Base-by-base conservation (phyloP, 2,329 filamentous ascomycete species). In the Thyridium curvatum region DNA sequence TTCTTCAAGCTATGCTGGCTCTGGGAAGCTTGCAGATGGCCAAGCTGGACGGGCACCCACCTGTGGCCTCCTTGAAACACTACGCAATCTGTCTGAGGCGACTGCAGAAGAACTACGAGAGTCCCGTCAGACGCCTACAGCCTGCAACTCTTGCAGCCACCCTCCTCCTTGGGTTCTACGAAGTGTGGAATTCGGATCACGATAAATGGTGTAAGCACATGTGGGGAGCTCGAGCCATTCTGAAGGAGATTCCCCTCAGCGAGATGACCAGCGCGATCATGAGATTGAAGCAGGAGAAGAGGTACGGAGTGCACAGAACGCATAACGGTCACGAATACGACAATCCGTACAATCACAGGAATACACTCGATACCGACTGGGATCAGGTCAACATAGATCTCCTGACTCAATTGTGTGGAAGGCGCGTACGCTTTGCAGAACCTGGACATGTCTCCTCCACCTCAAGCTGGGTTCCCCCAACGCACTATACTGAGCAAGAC, bases 171-270 rank as follows among this genome's bases (percentile, higher is more conserved):
- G 87, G 82, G 0, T 97, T 89, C 58, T 97, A 94, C 53, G 93
- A 97, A 58, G 86, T 96, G 14, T 93, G 91, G 82, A 85, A 84
- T 29, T 91, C 89, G 16, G 91, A 98, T 49, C 91, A 97, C 52
- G 81, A 84, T 40, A 95, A 95, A 58, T 98, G 93, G 93, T 93
- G 86, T 53, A 91, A 86, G 45, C 93, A 97, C 61, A 69, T 97
- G 30, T 79, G 86, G 35, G 93, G 93, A 12, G 86, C 88, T 9
- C 81, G 84, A 31, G 84, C 90, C 46, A 72, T 97, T 21, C 72
- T 97, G 18, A 76, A 78, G 38, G 90, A 97, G 55, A 84, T 94
- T 32, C 84, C 93, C 36, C 86, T 89, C 44, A 72, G 74, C 9
- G 72, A 77, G 2, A 83, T 90, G 67, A 86, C 85, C 1, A 77